A percentile compares a stretch with the other conserved stretches of the same genome.
Conservation (phyloP, 345 rosid species). For the Linum trigynum region DNA sequence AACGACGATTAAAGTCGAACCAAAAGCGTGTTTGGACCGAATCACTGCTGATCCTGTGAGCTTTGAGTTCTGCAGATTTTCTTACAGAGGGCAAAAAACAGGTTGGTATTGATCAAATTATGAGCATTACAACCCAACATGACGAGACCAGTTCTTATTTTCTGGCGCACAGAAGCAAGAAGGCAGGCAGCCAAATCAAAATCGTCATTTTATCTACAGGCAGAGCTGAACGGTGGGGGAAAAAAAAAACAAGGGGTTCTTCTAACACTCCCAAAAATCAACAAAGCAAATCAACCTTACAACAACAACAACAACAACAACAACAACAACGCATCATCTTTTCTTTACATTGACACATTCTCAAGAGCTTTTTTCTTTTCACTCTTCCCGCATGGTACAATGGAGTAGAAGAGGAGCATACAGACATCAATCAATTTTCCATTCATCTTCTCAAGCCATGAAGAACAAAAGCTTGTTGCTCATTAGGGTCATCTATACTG, state of each 20-base stretch:
- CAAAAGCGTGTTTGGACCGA: too few species aligned
- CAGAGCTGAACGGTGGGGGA: background rate
- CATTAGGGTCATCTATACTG: slow-evolving; percentile 26
- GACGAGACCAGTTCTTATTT: too few species aligned
- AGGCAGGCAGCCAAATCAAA: background rate
- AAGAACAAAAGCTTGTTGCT: background rate
- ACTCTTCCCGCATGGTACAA: background rate
- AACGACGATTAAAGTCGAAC: too few species aligned
- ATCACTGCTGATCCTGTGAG: too few species aligned
- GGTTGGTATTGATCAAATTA: too few species aligned
- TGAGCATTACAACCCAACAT: too few species aligned
- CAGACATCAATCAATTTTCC: background rate
- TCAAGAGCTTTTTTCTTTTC: too few species aligned
- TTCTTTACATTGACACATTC: background rate
- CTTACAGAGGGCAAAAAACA: too few species aligned
- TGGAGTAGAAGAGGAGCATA: background rate
- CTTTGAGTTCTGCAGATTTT: too few species aligned
- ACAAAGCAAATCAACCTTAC: background rate
- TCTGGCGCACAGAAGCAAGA: too few species aligned
- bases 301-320: background rate
- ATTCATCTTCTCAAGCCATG: background rate
- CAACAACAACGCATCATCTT: background rate
- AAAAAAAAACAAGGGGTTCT: background rate
- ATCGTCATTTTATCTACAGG: background rate
- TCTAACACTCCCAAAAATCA: background rate